A percentile compares a stretch with the other conserved stretches of the same genome.
phyloP scores from a whole-genome alignment of 441 rosid species.

The Euphorbia celastroides region DNA sequence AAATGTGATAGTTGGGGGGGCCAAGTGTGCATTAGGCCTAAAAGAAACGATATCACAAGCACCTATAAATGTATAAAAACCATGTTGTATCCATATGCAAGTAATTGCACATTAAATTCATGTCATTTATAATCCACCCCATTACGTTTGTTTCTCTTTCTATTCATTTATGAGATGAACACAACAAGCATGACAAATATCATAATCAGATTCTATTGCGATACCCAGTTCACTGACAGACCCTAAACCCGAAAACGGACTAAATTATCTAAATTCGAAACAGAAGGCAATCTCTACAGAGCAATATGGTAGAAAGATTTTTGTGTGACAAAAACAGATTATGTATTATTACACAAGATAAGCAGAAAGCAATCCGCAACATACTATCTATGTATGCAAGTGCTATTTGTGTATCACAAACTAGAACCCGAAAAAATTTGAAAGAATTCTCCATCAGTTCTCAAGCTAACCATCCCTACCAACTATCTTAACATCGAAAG shows the following conservation, averaged over 20 bases:
- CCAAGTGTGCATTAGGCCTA: no score
- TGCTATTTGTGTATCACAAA: slow-evolving; percentile 24
- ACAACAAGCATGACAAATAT: not conserved
- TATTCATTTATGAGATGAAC: not conserved
- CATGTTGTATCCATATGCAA: not conserved
- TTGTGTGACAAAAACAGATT: not conserved
- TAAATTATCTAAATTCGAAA: no score
- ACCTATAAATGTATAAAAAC: not conserved
- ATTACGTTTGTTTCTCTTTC: not conserved
- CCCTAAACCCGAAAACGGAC: not conserved
- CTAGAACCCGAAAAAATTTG: slow-evolving; percentile 15
- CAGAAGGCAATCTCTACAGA: no score
- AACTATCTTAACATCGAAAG: slow-evolving; percentile 20
- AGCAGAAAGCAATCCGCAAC: slow-evolving; percentile 12
- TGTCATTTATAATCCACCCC: not conserved
- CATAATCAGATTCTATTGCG: not conserved
- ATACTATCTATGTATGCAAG: slow-evolving; percentile 20
- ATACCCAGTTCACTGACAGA: not conserved
- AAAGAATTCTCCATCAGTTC: slow-evolving; percentile 33
- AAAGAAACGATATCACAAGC: not conserved
- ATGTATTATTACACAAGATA: slow-evolving; percentile 27
- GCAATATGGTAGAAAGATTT: no score
- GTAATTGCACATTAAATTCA: not conserved
- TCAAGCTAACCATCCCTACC: slow-evolving; percentile 23
- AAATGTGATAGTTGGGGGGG: no score